These are phyloP conservation scores for Wickerhamiella hasegawae DNA, from an alignment of 805 yeast genomes.

Conservation along the genomic window DNA sequence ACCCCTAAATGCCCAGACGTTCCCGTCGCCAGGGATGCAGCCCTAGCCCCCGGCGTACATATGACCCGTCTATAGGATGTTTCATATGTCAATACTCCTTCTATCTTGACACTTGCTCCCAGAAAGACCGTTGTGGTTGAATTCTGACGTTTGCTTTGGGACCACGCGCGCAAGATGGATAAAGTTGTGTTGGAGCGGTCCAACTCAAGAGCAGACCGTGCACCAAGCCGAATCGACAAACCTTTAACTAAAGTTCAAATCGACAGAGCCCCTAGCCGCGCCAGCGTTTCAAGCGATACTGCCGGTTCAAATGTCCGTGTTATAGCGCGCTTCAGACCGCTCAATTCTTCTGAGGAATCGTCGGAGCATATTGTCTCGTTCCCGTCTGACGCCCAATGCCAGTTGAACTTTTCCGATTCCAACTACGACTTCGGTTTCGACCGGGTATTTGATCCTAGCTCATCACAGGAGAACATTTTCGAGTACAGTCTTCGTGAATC, in stretches of 20 bases:
- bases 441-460: slow-evolving; percentile 35
- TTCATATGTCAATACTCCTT: no score
- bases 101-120: no score
- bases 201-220: not conserved
- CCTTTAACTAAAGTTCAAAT: not conserved
- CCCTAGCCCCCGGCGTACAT: no score
- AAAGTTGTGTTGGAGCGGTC: not conserved
- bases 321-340: slow-evolving; percentile 1
- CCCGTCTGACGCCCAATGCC: not conserved
- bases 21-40: no score
- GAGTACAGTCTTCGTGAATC: slow-evolving; percentile 42
- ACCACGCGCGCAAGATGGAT: no score
- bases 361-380: not conserved
- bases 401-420: no score
- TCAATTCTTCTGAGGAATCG: not conserved
- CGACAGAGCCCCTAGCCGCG: not conserved
- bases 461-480: slow-evolving; percentile 44
- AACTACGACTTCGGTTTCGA: slow-evolving; percentile 47
- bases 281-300: not conserved
- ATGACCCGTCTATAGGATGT: no score
- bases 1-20: no score
- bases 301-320: not conserved
- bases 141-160: no score
- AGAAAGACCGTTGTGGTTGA: no score
- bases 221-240: not conserved